Conservation (phyloP, 768 basidiomycete genomes). For the Lactarius sp. region DNA sequence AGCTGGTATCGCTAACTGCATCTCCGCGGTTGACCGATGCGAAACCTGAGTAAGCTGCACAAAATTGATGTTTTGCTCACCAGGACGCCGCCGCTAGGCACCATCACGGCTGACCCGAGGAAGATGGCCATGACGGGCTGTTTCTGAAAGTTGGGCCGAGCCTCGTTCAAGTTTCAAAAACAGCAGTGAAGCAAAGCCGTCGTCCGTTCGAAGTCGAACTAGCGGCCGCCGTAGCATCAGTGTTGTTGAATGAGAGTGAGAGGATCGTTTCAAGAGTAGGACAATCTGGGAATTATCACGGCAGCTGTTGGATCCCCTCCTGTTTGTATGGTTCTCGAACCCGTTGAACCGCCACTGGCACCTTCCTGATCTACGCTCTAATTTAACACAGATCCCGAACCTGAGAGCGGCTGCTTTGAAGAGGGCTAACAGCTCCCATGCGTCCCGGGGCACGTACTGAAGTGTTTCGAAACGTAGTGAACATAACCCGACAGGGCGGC, state of each 20-base stretch:
- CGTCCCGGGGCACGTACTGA: slow-evolving; percentile 8
- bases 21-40: not conserved
- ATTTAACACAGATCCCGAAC: not conserved
- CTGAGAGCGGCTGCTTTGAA: not conserved
- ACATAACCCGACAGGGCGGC: slow-evolving; percentile 1
- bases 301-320: not conserved
- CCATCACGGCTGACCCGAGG: not conserved
- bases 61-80: not conserved
- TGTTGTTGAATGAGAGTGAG: not conserved
- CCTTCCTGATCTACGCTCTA: not conserved
- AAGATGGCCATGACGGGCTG: not conserved
- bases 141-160: not conserved
- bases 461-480: slow-evolving; percentile 4
- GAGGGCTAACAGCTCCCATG: not conserved
- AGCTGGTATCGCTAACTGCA: not conserved
- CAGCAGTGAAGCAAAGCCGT: not conserved
- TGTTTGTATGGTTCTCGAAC: slow-evolving; percentile 6
- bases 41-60: not conserved
- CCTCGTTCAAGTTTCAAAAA: not conserved
- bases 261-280: not conserved
- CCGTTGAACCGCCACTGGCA: slow-evolving; percentile 12
- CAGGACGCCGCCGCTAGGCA: not conserved
- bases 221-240: not conserved
- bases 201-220: not conserved
- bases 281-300: not conserved